Evolutionary conservation across 116 monocot genomes (phyloP), one percentile per base, ranked within the genome.

Genomic region (Phalaenopsis hybrid): DNA sequence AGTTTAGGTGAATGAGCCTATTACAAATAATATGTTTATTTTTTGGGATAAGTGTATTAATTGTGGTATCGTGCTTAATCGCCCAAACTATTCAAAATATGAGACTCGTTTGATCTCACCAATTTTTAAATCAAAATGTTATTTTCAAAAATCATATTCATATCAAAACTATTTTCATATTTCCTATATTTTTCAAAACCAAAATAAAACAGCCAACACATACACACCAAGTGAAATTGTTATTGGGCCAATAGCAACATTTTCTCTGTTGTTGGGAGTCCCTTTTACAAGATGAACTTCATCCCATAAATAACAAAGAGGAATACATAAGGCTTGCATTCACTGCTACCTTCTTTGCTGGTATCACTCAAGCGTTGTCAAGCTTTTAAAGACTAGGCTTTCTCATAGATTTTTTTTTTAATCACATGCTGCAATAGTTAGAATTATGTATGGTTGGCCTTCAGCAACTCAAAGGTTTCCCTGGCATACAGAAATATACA

Each of bases 381-480:
- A 94, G 94, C 28, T 82, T 91, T 74, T 69, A 92, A 5, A 88
- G 89, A 63, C 57, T 84, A 75, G 84, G 84, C n/a, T 84, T 84
- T 33, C 79, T 84, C 13, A 74, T 84, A 59, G 79, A 84, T 43
- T 84, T 84, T 16, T 51, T 79, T 31, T 31, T 31, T n/a, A n/a
- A 33, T 84, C 84, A 17, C 84, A 84, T 75, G 84, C 84, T 49
- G 74, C 84, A 10, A 80, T 79, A 34, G 84, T 84, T 75, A 79
- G 84, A 75, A 79, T 84, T 37, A 84, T 84, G 84, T 70, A 43
- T 44, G 84, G 84, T 98, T 78, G 91, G 88, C 9, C 95, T 98
- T 78, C 97, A 98, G 78, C 97, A 98, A 82, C 92, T 98, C 0
- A 98, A 94, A 87, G 94, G 95, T 31, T 83, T 94, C 57, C 88